Evolutionary conservation across 192 early-diverging fungal species (phyloP).

Genomic region (Backusella liffmaniae): DNA sequence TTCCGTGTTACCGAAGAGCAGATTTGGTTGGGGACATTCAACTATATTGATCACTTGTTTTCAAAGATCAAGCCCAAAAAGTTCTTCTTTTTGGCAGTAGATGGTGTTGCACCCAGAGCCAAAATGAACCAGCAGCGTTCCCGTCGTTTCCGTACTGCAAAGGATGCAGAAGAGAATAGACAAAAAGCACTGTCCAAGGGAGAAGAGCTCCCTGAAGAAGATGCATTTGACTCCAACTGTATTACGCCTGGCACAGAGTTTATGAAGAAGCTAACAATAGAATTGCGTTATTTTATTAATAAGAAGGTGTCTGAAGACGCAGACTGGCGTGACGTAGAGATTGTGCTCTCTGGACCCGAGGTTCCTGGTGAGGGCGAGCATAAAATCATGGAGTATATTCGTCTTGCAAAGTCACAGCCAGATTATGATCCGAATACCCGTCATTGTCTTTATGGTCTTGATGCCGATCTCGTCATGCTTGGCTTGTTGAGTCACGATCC

Average conservation of each 20-base stretch:
- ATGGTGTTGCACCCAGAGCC: conserved; percentile 94
- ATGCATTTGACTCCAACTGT: conserved; percentile 94
- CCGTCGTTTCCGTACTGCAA: conserved; percentile 92
- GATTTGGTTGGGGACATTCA: conserved; percentile 92
- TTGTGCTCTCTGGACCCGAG: conserved; percentile 91
- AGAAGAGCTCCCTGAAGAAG: conserved; percentile 66
- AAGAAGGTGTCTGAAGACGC: conserved; percentile 88
- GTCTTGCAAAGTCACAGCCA: conserved; percentile 75
- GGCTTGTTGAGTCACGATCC: conserved; percentile 95
- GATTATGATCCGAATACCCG: conserved; percentile 86
- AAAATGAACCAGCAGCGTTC: conserved; percentile 99
- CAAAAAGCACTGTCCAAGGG: conserved; percentile 67
- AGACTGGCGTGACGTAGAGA: conserved; percentile 86
- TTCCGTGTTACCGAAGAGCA: conserved; percentile 91
- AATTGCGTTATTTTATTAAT: conserved; percentile 88
- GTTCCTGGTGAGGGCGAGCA: conserved; percentile 99
- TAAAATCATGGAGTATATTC: conserved; percentile 99
- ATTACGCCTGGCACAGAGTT: conserved; percentile 98
- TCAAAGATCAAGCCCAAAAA: conserved; percentile 90
- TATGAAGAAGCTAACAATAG: conserved; percentile 86
- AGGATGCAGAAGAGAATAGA: conserved; percentile 68
- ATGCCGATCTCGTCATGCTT: conserved; percentile 98
- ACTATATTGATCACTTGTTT: conserved; percentile 95
- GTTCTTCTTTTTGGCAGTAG: conserved; percentile 93
- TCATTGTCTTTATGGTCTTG: conserved; percentile 96